Evolutionary conservation across 2,329 filamentous ascomycete genomes (phyloP).

Genomic region (Metarhizium anisopliae): DNA sequence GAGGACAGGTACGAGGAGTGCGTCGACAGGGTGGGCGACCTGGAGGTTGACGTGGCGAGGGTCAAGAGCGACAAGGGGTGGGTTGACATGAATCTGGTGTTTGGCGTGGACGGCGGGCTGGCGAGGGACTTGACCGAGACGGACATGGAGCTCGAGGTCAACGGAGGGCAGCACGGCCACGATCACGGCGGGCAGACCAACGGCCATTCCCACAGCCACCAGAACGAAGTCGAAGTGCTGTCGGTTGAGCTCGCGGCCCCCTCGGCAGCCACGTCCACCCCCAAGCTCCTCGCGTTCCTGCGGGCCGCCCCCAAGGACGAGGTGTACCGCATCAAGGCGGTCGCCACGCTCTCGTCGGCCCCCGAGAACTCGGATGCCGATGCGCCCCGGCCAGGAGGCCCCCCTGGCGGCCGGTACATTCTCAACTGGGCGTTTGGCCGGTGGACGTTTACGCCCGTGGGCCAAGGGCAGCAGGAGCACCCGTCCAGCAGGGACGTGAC

Average conservation of each 20-base stretch:
- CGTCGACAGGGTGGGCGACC: slow-evolving; percentile 67
- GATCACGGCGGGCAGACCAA: slow-evolving; percentile 13
- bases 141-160: slow-evolving; percentile 9
- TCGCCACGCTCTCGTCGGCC: slow-evolving; percentile 37
- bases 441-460: slow-evolving; percentile 73
- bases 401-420: slow-evolving; percentile 56
- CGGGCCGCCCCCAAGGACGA: slow-evolving; percentile 78
- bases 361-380: slow-evolving; percentile 45
- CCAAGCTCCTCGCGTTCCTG: slow-evolving; percentile 60
- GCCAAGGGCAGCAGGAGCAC: slow-evolving; percentile 36
- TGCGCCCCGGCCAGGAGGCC: slow-evolving; percentile 21
- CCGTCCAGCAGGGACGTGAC: slow-evolving; percentile 44
- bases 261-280: slow-evolving; percentile 38
- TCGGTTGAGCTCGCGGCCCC: slow-evolving; percentile 57
- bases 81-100: slow-evolving; percentile 70
- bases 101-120: slow-evolving; percentile 80
- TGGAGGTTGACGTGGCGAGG: slow-evolving; percentile 73
- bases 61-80: slow-evolving; percentile 77
- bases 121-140: slow-evolving; percentile 44
- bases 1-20: slow-evolving; percentile 71
- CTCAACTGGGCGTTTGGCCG: slow-evolving; percentile 97
- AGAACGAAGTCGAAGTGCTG: slow-evolving; percentile 87
- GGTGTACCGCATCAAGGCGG: slow-evolving; percentile 86
- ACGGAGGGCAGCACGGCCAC: no score
- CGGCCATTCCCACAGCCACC: slow-evolving; percentile 40